Evolutionary conservation across 2,329 filamentous ascomycete species (phyloP), one percentile per base, ranked within the genome.

Genomic region (Nannizziopsis barbatae): DNA sequence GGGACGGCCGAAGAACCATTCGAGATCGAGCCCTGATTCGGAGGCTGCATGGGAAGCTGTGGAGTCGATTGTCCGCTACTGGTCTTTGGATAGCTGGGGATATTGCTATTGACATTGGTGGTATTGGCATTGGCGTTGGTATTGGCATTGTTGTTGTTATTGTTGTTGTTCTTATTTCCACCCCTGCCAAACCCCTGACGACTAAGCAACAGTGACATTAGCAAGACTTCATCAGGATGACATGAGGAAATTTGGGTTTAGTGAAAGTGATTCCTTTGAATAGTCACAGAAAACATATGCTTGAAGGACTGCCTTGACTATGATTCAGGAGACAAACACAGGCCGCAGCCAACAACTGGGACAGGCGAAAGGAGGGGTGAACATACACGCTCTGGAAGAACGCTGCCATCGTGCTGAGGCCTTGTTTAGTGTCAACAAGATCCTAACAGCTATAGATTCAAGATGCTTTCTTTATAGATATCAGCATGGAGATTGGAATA

Each of bases 321-420:
- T 27, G 22, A 27, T 27, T 14, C 17, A 40, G 14, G 37, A 45
- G 12, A 17, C 14, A 37, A 38, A 17, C 11, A 31, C n/a, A 5
- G 12, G 6, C 22, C 7, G n/a, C 20, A 10, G 12, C 35, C 5
- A 39, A 11, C 2, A 45, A 39, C 6, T 54, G 51, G 56, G 55
- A 57, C 53, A 57, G 57, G 59, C 48, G 57, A 47, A 46, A 51
- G 44, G 51, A 46, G 36, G 41, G 45, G 45, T 42, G 22, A 42
- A 69, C 68, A 62, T 70, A 73, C 71, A 72, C 70, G 55, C 68
- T 71, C 58, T 71, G 70, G 46, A 73, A 71, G 57, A 72, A 72
- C 42, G 65, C 70, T 44, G 69, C 65, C 71, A 73, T 73, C 46
- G 49, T 65, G 33, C 12, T 22, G 2, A 42, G 30, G 11, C 27